Evolutionary conservation across 208 protist genomes (phyloP).

Genomic region (Leishmania major): DNA sequence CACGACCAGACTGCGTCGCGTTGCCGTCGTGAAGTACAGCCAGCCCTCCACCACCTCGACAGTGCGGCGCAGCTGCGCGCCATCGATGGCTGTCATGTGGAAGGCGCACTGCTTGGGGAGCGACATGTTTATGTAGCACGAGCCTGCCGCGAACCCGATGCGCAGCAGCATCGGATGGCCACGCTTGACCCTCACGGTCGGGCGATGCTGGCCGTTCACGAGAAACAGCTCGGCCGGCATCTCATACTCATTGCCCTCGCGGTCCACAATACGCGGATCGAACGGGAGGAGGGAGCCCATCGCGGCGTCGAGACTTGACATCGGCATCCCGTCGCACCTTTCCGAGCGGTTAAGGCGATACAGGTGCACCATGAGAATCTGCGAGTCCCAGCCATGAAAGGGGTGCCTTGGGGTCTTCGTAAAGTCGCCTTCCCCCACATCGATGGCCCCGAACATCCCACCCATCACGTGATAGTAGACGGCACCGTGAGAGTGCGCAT

Average conservation of each 20-base stretch:
- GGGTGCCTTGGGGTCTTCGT: slow-evolving; percentile 45
- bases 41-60: slow-evolving; percentile 43
- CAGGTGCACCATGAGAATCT: slow-evolving; percentile 74
- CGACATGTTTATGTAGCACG: slow-evolving; percentile 75
- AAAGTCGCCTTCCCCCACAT: slow-evolving; percentile 62
- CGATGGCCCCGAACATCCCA: slow-evolving; percentile 78
- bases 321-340: slow-evolving; percentile 62
- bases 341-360: slow-evolving; percentile 60
- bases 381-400: slow-evolving; percentile 38
- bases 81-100: slow-evolving; percentile 67
- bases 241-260: slow-evolving; percentile 32
- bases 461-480: slow-evolving; percentile 77
- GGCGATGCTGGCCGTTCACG: slow-evolving; percentile 87
- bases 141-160: slow-evolving; percentile 76
- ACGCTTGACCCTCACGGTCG: slow-evolving; percentile 46
- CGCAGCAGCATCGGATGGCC: slow-evolving; percentile 59
- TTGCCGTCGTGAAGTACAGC: slow-evolving; percentile 86
- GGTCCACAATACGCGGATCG: slow-evolving; percentile 51
- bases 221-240: slow-evolving; percentile 75
- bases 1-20: slow-evolving; percentile 52
- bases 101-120: slow-evolving; percentile 66
- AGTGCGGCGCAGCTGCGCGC: slow-evolving; percentile 59
- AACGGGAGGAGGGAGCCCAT: slow-evolving; percentile 59
- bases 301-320: slow-evolving; percentile 44
- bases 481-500: slow-evolving; percentile 82